Evolutionary conservation across 2,329 filamentous ascomycete genomes (phyloP).

Genomic region (Tothia fuscella): DNA sequence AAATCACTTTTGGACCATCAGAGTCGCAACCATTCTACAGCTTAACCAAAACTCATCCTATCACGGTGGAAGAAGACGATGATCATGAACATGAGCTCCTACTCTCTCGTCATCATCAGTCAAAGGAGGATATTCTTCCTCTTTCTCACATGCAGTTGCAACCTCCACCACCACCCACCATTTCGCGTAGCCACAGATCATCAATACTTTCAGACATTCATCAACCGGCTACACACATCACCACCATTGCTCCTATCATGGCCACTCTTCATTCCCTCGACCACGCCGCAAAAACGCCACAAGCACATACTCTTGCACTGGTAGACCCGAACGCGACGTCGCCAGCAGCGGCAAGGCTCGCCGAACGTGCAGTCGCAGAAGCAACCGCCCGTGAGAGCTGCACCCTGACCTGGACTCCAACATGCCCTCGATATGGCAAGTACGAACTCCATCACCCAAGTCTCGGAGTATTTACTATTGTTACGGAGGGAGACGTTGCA

Average conservation of each 20-base stretch:
- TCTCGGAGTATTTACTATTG: constrained; percentile 31
- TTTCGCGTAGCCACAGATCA: constrained; percentile 10
- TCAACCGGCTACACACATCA: constrained; percentile 22
- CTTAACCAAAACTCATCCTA: constrained; percentile 45
- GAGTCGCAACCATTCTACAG: constrained; percentile 60
- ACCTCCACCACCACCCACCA: constrained; percentile 22
- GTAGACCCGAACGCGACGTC: constrained; percentile 56
- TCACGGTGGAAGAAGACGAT: constrained; percentile 43
- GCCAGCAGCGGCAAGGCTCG: constrained; percentile 47
- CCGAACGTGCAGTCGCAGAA: constrained; percentile 46
- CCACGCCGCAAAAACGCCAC: constrained; percentile 32
- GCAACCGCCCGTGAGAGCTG: constrained; percentile 59
- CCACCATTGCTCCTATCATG: constrained; percentile 35
- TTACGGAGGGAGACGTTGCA: constrained; percentile 28
- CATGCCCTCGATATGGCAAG: constrained; percentile 21
- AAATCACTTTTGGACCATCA: constrained; percentile 55
- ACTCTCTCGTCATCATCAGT: constrained; percentile 20
- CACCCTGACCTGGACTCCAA: constrained; percentile 49
- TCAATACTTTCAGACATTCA: constrained; percentile 18
- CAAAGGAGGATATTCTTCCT: constrained; percentile 21
- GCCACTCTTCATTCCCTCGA: constrained; percentile 35
- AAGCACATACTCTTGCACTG: constrained; percentile 42
- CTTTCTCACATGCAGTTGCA: constrained; percentile 28
- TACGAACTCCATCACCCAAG: constrained; percentile 35
- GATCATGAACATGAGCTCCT: constrained; percentile 27